Evolutionary conservation across 768 basidiomycete species (phyloP).

Genomic region (Podaxis pistillaris): DNA sequence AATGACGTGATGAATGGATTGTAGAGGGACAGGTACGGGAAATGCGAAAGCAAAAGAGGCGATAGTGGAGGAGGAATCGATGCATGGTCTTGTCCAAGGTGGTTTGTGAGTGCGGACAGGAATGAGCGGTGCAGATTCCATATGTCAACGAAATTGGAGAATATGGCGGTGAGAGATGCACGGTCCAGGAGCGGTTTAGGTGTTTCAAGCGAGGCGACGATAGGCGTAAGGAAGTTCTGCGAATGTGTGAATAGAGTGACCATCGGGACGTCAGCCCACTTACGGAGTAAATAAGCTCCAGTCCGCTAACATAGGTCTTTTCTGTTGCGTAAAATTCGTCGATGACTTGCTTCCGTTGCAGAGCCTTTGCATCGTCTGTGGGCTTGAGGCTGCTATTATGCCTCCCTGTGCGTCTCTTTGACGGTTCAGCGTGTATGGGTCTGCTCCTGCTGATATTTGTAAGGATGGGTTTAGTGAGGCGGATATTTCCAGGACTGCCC

Average conservation of each 20-base stretch:
- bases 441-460: constrained; percentile 26
- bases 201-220: constrained; percentile 72
- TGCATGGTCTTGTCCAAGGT: constrained; percentile 30
- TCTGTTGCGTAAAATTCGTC: constrained; percentile 83
- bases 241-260: constrained; percentile 1
- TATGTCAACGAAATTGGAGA: constrained; percentile 89
- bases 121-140: constrained; percentile 86
- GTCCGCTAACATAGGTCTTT: constrained; percentile 74
- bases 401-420: constrained; percentile 34
- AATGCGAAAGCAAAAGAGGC: constrained; percentile 67
- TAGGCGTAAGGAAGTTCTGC: constrained; percentile 81
- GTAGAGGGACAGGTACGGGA: constrained; percentile 86
- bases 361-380: constrained; percentile 41
- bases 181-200: constrained; percentile 68
- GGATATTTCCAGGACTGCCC: constrained; percentile 14
- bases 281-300: constrained; percentile 82
- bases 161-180: constrained; percentile 66
- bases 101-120: constrained; percentile 54
- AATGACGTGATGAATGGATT: constrained; percentile 84
- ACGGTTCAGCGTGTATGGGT: constrained; percentile 38
- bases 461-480: constrained; percentile 17
- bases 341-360: constrained; percentile 66
- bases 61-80: constrained; percentile 31
- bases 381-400: constrained; percentile 38
- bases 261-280: constrained; percentile 22